Percentiles rank a stretch among this genome's conserved stretches.
phyloP scores from a whole-genome alignment of 1,139 yeast species.

The Suhomyces atakaporum region DNA sequence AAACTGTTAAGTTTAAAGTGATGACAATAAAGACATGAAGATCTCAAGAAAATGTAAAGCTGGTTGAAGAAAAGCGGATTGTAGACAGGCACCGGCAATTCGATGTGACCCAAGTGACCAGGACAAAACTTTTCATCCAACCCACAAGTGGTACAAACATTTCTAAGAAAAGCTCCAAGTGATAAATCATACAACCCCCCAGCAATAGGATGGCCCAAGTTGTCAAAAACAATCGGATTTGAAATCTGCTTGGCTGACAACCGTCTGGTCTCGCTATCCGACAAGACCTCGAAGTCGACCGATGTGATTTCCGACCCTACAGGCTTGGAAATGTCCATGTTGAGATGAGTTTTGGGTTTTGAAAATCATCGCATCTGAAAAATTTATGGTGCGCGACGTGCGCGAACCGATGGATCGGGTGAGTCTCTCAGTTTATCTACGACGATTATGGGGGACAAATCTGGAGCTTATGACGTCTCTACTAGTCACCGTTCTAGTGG shows the following conservation, averaged over 20 bases:
- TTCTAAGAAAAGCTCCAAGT: conserved; percentile 87
- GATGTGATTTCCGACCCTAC: conserved; percentile 91
- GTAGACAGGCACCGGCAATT: conserved; percentile 92
- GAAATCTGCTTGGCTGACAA: conserved; percentile 94
- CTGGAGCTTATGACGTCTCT: no score
- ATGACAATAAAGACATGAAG: conserved; percentile 89
- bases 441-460: no score
- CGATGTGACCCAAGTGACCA: conserved; percentile 98
- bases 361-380: no score
- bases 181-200: conserved; percentile 95
- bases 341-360: no score
- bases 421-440: no score
- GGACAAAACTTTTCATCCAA: conserved; percentile 93
- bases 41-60: conserved; percentile 78
- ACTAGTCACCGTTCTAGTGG: no score
- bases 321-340: conserved; percentile 93
- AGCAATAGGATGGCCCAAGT: conserved; percentile 90
- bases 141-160: conserved; percentile 94
- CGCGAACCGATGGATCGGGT: no score
- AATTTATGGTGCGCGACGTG: no score
- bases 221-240: conserved; percentile 92
- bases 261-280: conserved; percentile 78
- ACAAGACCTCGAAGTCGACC: conserved; percentile 87
- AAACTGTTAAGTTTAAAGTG: conserved; percentile 67
- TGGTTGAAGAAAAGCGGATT: conserved; percentile 94